Conservation (phyloP, 2,329 filamentous ascomycete species). For the Phyllosticta citribraziliensis region DNA sequence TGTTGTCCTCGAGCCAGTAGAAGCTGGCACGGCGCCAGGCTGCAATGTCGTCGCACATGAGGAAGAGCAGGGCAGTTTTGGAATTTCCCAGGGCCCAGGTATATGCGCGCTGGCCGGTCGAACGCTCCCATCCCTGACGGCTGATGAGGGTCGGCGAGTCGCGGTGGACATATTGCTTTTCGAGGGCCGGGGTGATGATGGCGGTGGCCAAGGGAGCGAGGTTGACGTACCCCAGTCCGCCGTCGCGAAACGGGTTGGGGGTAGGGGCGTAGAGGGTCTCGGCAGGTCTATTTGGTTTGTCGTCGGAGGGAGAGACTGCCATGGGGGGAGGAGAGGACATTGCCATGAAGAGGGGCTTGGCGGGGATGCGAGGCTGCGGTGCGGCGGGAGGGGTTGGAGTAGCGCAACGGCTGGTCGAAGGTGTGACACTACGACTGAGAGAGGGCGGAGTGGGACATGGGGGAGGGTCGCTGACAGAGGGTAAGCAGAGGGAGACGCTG, state of each 20-base stretch:
- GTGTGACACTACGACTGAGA: constrained; percentile 13
- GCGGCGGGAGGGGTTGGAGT: constrained; percentile 21
- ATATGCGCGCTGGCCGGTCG: constrained; percentile 26
- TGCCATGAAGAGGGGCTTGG: constrained; percentile 3
- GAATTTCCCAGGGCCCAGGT: constrained; percentile 32
- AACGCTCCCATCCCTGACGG: constrained; percentile 26
- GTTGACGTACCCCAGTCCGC: constrained; percentile 12
- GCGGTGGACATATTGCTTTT: constrained; percentile 26
- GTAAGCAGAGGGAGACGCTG: constrained; percentile 17
- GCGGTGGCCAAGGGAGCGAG: constrained; percentile 24
- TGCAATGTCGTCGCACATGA: constrained; percentile 29
- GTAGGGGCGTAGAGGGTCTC: constrained; percentile 16
- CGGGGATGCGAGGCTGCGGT: constrained; percentile 5
- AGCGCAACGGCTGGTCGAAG: constrained; percentile 29
- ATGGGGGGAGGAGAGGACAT: constrained; percentile 3
- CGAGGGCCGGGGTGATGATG: constrained; percentile 25
- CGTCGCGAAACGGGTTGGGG: constrained; percentile 26
- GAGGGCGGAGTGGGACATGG: constrained; percentile 8
- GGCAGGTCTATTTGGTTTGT: constrained; percentile 1
- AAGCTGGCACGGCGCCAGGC: constrained; percentile 29
- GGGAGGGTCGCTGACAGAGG: constrained; percentile 9
- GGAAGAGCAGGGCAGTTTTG: constrained; percentile 27
- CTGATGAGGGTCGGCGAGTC: constrained; percentile 25
- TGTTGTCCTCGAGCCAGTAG: constrained; percentile 26
- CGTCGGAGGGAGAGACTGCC: not conserved